These are phyloP conservation scores for Bremia lactucae DNA, from an alignment of 352 stramenopile species.

Conservation along the genomic window DNA sequence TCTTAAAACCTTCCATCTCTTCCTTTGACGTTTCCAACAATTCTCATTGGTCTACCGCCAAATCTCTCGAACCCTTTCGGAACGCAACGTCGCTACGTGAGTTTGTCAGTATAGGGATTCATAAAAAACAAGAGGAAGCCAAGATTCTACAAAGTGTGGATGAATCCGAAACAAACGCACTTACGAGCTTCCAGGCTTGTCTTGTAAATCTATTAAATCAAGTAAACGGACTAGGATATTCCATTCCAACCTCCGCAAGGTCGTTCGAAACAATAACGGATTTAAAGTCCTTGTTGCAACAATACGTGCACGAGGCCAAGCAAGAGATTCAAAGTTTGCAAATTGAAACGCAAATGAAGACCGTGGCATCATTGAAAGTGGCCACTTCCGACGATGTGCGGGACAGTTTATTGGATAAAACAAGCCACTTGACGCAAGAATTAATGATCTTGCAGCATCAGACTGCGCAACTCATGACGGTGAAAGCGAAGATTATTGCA, in stretches of 20 bases:
- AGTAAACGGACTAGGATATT: slow-evolving; percentile 39
- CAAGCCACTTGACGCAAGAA: slow-evolving; percentile 33
- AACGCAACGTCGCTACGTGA: slow-evolving; percentile 26
- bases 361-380: slow-evolving; percentile 32
- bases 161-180: slow-evolving; percentile 19
- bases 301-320: slow-evolving; percentile 41
- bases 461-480: slow-evolving; percentile 23
- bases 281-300: slow-evolving; percentile 37
- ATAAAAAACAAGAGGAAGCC: slow-evolving; percentile 23
- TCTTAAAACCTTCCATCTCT: not conserved
- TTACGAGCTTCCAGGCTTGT: slow-evolving; percentile 33
- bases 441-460: slow-evolving; percentile 36
- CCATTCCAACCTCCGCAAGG: slow-evolving; percentile 25
- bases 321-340: slow-evolving; percentile 64
- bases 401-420: not conserved
- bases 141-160: slow-evolving; percentile 23
- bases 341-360: slow-evolving; percentile 52
- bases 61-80: not conserved
- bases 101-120: slow-evolving; percentile 28
- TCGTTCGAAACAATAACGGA: slow-evolving; percentile 50
- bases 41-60: not conserved
- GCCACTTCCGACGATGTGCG: not conserved
- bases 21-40: not conserved
- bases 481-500: slow-evolving; percentile 14
- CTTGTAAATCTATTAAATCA: slow-evolving; percentile 30